Evolutionary conservation across 176 grass and related monocot species (phyloP), one percentile per base, ranked within the genome.

Genomic region (Tillandsia fasciculata): DNA sequence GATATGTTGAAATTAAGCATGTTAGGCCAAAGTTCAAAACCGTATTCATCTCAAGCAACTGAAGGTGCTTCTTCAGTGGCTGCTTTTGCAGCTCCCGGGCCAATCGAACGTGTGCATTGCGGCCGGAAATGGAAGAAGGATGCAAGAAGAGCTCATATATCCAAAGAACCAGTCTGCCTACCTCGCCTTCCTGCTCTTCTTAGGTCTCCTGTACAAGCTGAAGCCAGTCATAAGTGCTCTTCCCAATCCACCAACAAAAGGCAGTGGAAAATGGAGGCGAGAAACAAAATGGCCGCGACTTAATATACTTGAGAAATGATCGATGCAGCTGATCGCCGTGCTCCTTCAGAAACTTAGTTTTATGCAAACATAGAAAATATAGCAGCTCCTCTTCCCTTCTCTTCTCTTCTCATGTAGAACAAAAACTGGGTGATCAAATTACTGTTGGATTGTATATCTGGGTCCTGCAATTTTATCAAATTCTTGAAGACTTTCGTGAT

Each of bases 81-180:
- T 14, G 15, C 9, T 49, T 11, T 49, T 13, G 1, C 9, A 24
- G 14, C 13, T 17, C 17, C 51, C 2, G 9, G 8, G 3, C 2
- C 63, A 12, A 49, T 20, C 3, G 33, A 42, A 1, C 11, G 47
- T 0, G 3, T 51, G 12, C 64, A 65, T 10, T 64, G 48, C 28
- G 72, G 72, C 23, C 11, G 72, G 49, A 74, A 74, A n/a, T 74
- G 72, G 72, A 74, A 74, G 47, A 64, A 64, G 47, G 72, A 74
- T 64, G 72, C 72, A 15, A 74, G 72, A 27, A 59, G 27, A 64
- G 48, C 59, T 18, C 52, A 72, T 48, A 10, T 18, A 8, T 59
- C 8, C n/a, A 48, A 72, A 61, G 52, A 72, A 33, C 13, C 15
- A 48, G 6, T 22, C 56, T 48, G 58, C 10, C 8, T 48, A 2